Percentiles rank a stretch among this genome's conserved stretches.
Evolutionary conservation across 345 rosid species (phyloP).

Genomic region (Raphanus sativus): DNA sequence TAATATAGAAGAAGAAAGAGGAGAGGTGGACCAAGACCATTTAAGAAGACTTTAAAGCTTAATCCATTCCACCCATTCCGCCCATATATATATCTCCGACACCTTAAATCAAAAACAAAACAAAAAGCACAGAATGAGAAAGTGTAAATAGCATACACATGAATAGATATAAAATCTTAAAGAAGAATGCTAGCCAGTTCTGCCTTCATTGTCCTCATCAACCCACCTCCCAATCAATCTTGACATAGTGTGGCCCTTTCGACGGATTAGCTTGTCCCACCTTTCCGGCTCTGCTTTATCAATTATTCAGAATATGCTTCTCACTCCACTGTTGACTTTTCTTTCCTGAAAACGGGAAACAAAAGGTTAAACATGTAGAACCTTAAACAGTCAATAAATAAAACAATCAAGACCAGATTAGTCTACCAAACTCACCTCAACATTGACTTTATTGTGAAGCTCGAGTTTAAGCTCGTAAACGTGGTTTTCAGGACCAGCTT

Average conservation of each 20-base stretch:
- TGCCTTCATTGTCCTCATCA: constrained; percentile 75
- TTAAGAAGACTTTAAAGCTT: no score
- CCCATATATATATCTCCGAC: no score
- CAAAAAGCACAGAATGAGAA: no score
- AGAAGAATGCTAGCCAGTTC: constrained; percentile 29
- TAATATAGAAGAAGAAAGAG: no score
- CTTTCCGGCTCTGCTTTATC: constrained; percentile 76
- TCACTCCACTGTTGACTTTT: constrained; percentile 65
- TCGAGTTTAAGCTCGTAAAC: constrained; percentile 67
- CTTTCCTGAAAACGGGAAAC: constrained; percentile 47
- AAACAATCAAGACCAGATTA: not conserved
- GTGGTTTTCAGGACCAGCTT: constrained; percentile 62
- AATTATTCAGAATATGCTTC: constrained; percentile 72
- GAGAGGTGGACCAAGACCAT: no score
- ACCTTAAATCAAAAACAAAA: no score
- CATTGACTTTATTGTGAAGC: constrained; percentile 75
- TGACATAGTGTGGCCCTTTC: constrained; percentile 69
- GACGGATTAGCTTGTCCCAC: constrained; percentile 71
- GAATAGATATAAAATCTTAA: not conserved
- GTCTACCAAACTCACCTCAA: constrained; percentile 52
- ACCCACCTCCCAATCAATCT: constrained; percentile 96
- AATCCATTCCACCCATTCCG: no score
- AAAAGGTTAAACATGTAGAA: not conserved
- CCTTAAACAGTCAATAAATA: not conserved
- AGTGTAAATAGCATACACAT: no score